Percentiles rank a stretch among this genome's conserved stretches.
Evolutionary conservation across 768 basidiomycete genomes (phyloP).

Genomic region (Lactifluus echinatus): DNA sequence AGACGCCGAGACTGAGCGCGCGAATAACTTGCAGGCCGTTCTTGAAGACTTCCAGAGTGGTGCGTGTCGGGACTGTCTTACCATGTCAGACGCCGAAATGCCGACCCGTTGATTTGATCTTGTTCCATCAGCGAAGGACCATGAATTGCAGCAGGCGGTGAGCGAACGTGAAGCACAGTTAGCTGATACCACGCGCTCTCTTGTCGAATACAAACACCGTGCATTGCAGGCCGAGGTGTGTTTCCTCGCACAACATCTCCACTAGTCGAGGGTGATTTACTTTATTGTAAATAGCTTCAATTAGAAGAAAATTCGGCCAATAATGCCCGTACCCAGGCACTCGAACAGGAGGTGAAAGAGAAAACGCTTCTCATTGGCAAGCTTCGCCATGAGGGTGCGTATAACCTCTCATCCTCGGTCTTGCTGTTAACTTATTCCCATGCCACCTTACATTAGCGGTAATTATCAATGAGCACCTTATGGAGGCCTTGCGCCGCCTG

Average conservation of each 20-base stretch:
- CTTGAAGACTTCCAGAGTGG: slow-evolving; percentile 92
- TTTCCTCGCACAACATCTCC: not conserved
- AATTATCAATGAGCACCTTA: slow-evolving; percentile 95
- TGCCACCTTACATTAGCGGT: slow-evolving; percentile 50
- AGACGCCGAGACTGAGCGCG: slow-evolving; percentile 63
- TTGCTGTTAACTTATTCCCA: slow-evolving; percentile 3
- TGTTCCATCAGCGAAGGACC: slow-evolving; percentile 63
- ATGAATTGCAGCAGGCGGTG: slow-evolving; percentile 79
- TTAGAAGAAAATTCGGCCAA: slow-evolving; percentile 66
- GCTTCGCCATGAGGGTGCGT: slow-evolving; percentile 83
- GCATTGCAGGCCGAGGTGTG: slow-evolving; percentile 81
- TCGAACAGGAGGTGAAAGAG: slow-evolving; percentile 91
- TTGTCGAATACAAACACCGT: slow-evolving; percentile 87
- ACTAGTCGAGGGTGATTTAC: not conserved
- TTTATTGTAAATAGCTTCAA: slow-evolving; percentile 43
- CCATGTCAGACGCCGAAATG: not conserved
- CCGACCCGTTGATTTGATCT: slow-evolving; percentile 13
- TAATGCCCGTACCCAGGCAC: slow-evolving; percentile 53
- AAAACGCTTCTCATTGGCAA: slow-evolving; percentile 94
- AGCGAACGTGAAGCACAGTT: slow-evolving; percentile 76
- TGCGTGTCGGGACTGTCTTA: slow-evolving; percentile 29
- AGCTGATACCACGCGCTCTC: slow-evolving; percentile 53
- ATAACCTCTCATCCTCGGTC: not conserved
- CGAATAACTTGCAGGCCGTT: slow-evolving; percentile 81
- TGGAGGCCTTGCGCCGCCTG: slow-evolving; percentile 92